Evolutionary conservation across 1,139 yeast genomes (phyloP).

Genomic region (Suhomyces coccinellae): DNA sequence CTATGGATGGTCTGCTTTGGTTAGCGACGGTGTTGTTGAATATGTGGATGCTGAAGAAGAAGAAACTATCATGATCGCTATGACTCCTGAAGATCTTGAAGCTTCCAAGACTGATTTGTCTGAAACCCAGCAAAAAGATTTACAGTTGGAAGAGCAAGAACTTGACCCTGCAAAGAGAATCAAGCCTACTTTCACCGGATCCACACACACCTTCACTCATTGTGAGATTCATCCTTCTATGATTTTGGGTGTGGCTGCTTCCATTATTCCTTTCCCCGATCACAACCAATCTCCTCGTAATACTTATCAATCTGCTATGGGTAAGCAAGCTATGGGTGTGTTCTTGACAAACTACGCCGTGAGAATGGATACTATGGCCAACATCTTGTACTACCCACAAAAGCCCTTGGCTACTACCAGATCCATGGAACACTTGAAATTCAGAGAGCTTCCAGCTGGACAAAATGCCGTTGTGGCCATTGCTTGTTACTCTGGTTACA

Average conservation of each 20-base stretch:
- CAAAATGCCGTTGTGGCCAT: conserved; percentile 98
- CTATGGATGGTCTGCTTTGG: conserved; percentile 83
- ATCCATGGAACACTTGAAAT: conserved; percentile 95
- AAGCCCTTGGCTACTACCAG: conserved; percentile 99
- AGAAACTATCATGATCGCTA: conserved; percentile 96
- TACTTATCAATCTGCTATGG: conserved; percentile 99
- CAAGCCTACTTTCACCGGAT: conserved; percentile 62
- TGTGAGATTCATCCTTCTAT: conserved; percentile 99
- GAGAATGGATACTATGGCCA: conserved; percentile 99
- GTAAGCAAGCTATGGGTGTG: conserved; percentile 99
- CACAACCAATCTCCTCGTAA: conserved; percentile 99
- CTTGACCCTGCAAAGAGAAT: conserved; percentile 86
- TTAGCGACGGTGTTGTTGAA: conserved; percentile 85
- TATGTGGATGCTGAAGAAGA: conserved; percentile 98
- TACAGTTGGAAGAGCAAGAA: conserved; percentile 49
- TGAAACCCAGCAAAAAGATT: conserved; percentile 45
- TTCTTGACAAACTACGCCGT: conserved; percentile 92
- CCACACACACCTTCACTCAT: conserved; percentile 90
- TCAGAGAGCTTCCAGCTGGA: conserved; percentile 98
- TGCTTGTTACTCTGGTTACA: conserved; percentile 96
- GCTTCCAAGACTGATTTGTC: conserved; percentile 55
- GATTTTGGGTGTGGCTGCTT: conserved; percentile 98
- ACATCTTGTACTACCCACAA: conserved; percentile 94
- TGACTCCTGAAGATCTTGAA: conserved; percentile 96
- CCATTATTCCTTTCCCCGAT: conserved; percentile 99